phyloP scores from a whole-genome alignment of 106 monocot genomes.

The Apostasia shenzhenica region DNA sequence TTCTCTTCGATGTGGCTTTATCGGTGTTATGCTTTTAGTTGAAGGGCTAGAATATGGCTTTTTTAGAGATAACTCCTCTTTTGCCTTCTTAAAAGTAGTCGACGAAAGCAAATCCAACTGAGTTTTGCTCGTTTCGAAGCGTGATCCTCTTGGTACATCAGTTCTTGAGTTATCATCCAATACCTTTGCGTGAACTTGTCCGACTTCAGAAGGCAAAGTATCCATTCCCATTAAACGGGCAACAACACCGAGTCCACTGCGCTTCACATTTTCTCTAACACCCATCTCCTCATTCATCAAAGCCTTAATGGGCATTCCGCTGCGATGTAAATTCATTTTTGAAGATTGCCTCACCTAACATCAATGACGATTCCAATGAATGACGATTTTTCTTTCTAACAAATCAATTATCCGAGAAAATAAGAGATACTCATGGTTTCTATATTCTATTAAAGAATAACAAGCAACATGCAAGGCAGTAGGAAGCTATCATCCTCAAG shows the following conservation, averaged over 20 bases:
- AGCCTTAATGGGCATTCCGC: slow-evolving; percentile 25
- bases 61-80: slow-evolving; percentile 13
- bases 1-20: slow-evolving; percentile 42
- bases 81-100: slow-evolving; percentile 13
- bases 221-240: slow-evolving; percentile 88
- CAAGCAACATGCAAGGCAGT: too few relatives aligned
- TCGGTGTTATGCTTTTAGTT: slow-evolving; percentile 11
- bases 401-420: too few relatives aligned
- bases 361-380: slow-evolving; percentile 21
- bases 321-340: slow-evolving; percentile 15
- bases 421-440: too few relatives aligned
- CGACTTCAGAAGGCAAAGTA: slow-evolving; percentile 29
- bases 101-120: slow-evolving; percentile 2
- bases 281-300: slow-evolving; percentile 39
- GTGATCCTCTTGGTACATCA: slow-evolving; percentile 2
- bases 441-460: too few relatives aligned
- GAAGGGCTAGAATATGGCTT: slow-evolving; percentile 11
- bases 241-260: slow-evolving; percentile 45
- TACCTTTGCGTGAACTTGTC: slow-evolving; percentile 26
- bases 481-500: too few relatives aligned
- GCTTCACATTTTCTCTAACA: slow-evolving; percentile 12
- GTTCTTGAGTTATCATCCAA: slow-evolving; percentile 15
- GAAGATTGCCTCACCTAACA: slow-evolving; percentile 29
- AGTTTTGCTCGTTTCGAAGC: not conserved
- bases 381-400: too few relatives aligned